Evolutionary conservation across 805 yeast genomes (phyloP).

Genomic region (Sungouiozyma ichnusensis): DNA sequence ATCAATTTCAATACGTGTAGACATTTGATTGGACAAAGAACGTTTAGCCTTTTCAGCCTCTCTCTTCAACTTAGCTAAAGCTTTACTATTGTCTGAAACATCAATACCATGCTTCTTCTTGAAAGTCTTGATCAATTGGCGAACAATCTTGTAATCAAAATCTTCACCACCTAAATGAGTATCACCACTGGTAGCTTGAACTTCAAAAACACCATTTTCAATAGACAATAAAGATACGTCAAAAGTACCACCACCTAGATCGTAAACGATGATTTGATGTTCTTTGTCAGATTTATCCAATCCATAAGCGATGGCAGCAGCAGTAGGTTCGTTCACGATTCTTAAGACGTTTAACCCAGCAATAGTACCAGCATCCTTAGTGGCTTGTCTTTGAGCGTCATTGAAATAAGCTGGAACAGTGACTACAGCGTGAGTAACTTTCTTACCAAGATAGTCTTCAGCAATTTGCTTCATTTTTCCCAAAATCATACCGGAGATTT

Average conservation of each 20-base stretch:
- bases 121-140: slow-evolving; percentile 76
- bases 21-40: slow-evolving; percentile 88
- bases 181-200: slow-evolving; percentile 90
- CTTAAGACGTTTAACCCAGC: slow-evolving; percentile 83
- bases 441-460: slow-evolving; percentile 77
- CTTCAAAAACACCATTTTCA: slow-evolving; percentile 89
- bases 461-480: slow-evolving; percentile 89
- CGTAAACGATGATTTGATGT: slow-evolving; percentile 84
- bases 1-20: slow-evolving; percentile 93
- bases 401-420: slow-evolving; percentile 91
- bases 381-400: slow-evolving; percentile 91
- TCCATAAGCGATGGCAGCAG: slow-evolving; percentile 97
- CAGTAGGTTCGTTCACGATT: slow-evolving; percentile 91
- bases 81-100: slow-evolving; percentile 68
- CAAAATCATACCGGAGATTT: slow-evolving; percentile 83
- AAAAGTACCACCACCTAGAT: slow-evolving; percentile 96
- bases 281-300: slow-evolving; percentile 74
- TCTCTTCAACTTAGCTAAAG: slow-evolving; percentile 88
- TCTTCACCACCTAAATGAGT: slow-evolving; percentile 98
- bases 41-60: slow-evolving; percentile 98
- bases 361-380: slow-evolving; percentile 87
- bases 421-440: slow-evolving; percentile 82
- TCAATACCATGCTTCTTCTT: slow-evolving; percentile 90
- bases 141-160: slow-evolving; percentile 80
- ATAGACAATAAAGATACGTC: slow-evolving; percentile 83